Evolutionary conservation across 1,284 basidiomycete species (phyloP).

Genomic region (Ustilago bromivora): DNA sequence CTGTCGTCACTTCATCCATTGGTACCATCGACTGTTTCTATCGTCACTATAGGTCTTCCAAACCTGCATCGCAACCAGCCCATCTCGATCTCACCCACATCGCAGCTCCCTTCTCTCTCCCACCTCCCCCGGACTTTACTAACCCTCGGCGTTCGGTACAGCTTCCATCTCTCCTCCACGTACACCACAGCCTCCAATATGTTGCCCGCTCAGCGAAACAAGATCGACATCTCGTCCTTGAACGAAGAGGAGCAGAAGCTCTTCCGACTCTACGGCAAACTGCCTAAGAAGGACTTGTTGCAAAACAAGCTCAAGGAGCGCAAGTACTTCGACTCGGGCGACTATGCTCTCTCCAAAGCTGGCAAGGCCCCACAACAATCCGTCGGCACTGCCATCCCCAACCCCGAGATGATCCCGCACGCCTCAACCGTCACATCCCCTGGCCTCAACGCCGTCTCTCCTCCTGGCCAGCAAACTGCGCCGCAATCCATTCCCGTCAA

Average conservation of each 20-base stretch:
- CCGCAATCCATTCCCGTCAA: slow-evolving; percentile 80
- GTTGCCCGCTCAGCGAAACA: slow-evolving; percentile 85
- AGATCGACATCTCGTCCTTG: slow-evolving; percentile 90
- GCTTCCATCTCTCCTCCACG: not conserved
- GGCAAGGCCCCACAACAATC: slow-evolving; percentile 86
- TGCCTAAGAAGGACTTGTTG: slow-evolving; percentile 92
- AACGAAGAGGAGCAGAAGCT: slow-evolving; percentile 92
- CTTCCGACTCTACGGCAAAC: slow-evolving; percentile 92
- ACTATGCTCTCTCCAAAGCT: slow-evolving; percentile 95
- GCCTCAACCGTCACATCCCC: slow-evolving; percentile 63
- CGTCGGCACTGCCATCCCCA: slow-evolving; percentile 93
- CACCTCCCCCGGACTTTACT: not conserved
- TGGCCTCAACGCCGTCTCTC: slow-evolving; percentile 77
- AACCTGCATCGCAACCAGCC: not conserved
- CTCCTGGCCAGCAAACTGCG: slow-evolving; percentile 74
- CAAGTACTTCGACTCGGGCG: slow-evolving; percentile 97
- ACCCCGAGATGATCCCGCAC: slow-evolving; percentile 77
- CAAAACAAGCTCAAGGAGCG: slow-evolving; percentile 98
- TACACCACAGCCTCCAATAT: slow-evolving; percentile 71
- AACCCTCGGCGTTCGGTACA: not conserved
- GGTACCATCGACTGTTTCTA: not conserved
- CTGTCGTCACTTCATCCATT: not conserved
- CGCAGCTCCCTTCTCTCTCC: not conserved
- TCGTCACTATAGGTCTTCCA: not conserved
- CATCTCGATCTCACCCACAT: not conserved